Percentiles rank a stretch among this genome's conserved stretches.
Conservation (phyloP, 1,284 basidiomycete species). For the Apiotrichum veenhuisii region DNA sequence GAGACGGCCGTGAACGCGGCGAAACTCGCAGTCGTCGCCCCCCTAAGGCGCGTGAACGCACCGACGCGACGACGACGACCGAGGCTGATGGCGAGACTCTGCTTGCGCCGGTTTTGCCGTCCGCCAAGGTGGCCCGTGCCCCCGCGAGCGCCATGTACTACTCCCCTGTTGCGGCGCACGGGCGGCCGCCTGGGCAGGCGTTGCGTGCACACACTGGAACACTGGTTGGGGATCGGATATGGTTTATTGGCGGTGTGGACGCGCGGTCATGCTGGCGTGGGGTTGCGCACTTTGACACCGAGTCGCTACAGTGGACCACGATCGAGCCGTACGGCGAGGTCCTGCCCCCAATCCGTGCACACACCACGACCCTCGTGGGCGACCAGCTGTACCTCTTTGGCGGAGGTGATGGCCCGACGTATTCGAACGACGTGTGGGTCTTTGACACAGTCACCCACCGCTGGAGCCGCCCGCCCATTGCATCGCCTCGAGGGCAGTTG, state of each 20-base stretch:
- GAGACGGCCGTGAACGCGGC: not conserved
- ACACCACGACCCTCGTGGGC: conserved; percentile 81
- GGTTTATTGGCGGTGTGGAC: conserved; percentile 87
- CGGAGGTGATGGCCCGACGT: conserved; percentile 70
- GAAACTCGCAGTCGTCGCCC: conserved; percentile 9
- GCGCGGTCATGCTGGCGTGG: conserved; percentile 67
- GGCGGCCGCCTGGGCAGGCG: conserved; percentile 64
- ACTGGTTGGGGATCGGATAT: conserved; percentile 72
- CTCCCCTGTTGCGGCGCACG: conserved; percentile 77
- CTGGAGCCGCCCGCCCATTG: conserved; percentile 56
- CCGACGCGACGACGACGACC: not conserved
- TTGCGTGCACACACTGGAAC: conserved; percentile 82
- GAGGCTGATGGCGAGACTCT: conserved; percentile 5
- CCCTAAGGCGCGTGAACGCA: conserved; percentile 19
- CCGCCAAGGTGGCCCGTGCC: conserved; percentile 22
- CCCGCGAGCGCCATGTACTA: conserved; percentile 67
- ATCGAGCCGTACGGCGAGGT: conserved; percentile 68
- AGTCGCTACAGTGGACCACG: conserved; percentile 84
- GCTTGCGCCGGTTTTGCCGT: conserved; percentile 23
- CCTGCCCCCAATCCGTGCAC: conserved; percentile 78
- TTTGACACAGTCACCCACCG: conserved; percentile 71
- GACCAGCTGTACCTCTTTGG: conserved; percentile 73
- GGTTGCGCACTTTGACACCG: conserved; percentile 80
- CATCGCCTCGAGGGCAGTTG: conserved; percentile 40
- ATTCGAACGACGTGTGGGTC: conserved; percentile 64